phyloP scores from a whole-genome alignment of 2,329 filamentous ascomycete species.

The Colletotrichum tropicale region DNA sequence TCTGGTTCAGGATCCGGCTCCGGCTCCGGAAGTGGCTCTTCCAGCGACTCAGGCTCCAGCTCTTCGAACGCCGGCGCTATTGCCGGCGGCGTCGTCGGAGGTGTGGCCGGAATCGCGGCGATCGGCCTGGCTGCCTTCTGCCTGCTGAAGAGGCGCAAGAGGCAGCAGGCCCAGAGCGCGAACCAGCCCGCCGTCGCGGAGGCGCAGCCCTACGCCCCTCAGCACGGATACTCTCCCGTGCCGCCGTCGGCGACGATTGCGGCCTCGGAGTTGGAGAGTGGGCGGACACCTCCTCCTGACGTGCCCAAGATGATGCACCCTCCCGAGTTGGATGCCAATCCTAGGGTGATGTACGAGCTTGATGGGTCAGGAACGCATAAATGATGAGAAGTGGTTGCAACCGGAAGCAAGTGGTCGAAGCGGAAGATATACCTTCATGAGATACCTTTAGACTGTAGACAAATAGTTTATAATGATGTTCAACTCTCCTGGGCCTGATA shows the following conservation, averaged over 20 bases:
- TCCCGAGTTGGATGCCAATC: conserved; percentile 6
- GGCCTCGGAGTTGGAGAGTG: conserved; percentile 5
- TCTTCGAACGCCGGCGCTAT: conserved; percentile 44
- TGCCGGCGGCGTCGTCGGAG: conserved; percentile 51
- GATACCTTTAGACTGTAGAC: not conserved
- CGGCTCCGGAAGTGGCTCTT: conserved; percentile 26
- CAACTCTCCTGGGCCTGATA: too few relatives aligned
- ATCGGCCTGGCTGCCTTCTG: conserved; percentile 44
- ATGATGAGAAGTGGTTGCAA: not conserved
- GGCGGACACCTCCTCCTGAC: not conserved
- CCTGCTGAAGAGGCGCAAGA: conserved; percentile 41
- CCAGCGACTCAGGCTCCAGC: not conserved
- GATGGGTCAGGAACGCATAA: conserved; percentile 7
- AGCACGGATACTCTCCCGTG: not conserved
- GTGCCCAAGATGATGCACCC: conserved; percentile 3
- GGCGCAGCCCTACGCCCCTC: not conserved
- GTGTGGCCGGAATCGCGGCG: conserved; percentile 44
- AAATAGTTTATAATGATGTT: too few relatives aligned
- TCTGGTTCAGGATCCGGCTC: conserved; percentile 29
- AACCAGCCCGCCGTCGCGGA: conserved; percentile 5
- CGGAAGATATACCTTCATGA: not conserved
- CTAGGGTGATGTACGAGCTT: conserved; percentile 7
- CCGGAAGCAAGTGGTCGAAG: not conserved
- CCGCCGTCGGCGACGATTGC: not conserved
- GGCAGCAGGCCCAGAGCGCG: conserved; percentile 26